phyloP scores from a whole-genome alignment of 78 protist species.

The Chrysochromulina parva region DNA sequence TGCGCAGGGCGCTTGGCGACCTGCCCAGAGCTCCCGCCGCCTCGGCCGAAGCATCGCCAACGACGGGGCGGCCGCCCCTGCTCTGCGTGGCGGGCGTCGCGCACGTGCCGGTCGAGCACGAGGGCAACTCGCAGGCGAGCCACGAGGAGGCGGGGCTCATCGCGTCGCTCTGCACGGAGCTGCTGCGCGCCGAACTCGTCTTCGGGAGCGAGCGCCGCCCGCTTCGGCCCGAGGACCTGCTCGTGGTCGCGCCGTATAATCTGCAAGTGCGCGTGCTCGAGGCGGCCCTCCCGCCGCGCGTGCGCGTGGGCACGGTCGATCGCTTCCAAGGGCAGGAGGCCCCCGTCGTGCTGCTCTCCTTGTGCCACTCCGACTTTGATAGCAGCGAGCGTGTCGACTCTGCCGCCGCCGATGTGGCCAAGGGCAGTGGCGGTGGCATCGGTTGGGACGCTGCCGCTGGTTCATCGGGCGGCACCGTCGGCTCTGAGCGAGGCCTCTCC shows the following conservation, averaged over 20 bases:
- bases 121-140: background rate
- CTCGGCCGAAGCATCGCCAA: too few relatives aligned
- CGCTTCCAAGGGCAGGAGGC: slow-evolving; percentile 23
- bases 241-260: background rate
- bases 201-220: background rate
- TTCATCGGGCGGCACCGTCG: background rate
- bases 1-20: too few relatives aligned
- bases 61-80: background rate
- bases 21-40: too few relatives aligned
- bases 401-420: too few relatives aligned
- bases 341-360: background rate
- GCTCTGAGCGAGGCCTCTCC: background rate
- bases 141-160: background rate
- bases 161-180: background rate
- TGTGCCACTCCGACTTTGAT: background rate
- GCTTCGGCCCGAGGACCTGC: background rate
- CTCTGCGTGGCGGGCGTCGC: background rate
- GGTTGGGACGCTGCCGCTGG: too few relatives aligned
- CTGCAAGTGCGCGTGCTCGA: background rate
- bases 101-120: too few relatives aligned
- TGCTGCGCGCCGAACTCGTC: background rate
- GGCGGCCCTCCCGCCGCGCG: background rate
- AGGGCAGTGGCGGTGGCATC: too few relatives aligned
- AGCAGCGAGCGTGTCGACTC: background rate
- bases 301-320: slow-evolving; percentile 2